Percentiles rank a stretch among this genome's conserved stretches.
phyloP scores from a whole-genome alignment of 306 rosid species.

The Ormosia semicastrata region DNA sequence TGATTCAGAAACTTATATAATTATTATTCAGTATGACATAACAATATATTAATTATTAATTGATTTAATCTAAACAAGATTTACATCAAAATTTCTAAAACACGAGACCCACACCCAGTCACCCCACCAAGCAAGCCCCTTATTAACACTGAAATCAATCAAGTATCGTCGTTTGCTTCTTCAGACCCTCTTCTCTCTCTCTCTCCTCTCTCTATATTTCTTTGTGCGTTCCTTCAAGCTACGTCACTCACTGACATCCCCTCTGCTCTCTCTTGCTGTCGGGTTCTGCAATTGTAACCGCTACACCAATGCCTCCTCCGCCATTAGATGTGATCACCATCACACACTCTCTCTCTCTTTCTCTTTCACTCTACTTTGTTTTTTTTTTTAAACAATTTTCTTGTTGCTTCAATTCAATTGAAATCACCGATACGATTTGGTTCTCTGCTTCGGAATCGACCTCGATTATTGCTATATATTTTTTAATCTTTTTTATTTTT shows the following conservation, averaged over 20 bases:
- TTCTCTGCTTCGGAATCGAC: conserved; percentile 13
- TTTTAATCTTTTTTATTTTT: neutral
- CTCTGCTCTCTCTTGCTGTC: neutral
- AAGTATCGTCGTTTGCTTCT: neutral
- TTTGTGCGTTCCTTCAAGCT: neutral
- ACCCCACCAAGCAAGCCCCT: neutral
- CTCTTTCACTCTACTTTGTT: neutral
- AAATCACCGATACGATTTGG: conserved; percentile 16
- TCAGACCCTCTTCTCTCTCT: neutral
- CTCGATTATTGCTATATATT: neutral
- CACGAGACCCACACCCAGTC: no score
- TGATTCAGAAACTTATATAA: no score
- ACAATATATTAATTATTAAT: no score
- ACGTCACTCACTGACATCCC: neutral
- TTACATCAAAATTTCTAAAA: no score
- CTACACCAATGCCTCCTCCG: conserved; percentile 49
- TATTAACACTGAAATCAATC: neutral
- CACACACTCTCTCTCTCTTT: neutral
- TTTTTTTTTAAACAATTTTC: neutral
- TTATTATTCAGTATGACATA: no score
- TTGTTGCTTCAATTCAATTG: neutral
- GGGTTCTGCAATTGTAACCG: conserved; percentile 23
- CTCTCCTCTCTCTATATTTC: neutral
- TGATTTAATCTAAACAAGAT: no score
- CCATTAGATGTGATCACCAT: conserved; percentile 45